phyloP scores from a whole-genome alignment of 164 flowering plant genomes.

The Nymphaea thermarum region DNA sequence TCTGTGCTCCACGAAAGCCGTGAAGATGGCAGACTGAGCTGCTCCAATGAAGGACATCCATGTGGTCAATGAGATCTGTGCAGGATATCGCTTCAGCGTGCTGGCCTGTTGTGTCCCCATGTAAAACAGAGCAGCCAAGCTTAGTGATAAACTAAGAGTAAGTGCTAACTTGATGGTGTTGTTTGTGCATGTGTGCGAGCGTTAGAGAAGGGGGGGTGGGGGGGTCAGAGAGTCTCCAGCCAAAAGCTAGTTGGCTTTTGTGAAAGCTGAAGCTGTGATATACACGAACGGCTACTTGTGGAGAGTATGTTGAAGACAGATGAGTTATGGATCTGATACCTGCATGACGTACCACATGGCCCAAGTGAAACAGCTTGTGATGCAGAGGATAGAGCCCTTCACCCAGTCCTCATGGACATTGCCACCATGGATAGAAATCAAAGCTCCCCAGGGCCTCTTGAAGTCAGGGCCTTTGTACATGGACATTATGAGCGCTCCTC shows the following conservation, averaged over 20 bases:
- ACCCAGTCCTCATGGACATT: slow-evolving; percentile 50
- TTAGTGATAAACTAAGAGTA: neutral
- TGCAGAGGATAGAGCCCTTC: slow-evolving; percentile 60
- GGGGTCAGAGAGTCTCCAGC: too few relatives aligned
- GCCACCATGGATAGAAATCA: slow-evolving; percentile 32
- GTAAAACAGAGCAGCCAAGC: neutral
- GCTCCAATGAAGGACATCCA: slow-evolving; percentile 82
- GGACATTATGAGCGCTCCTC: slow-evolving; percentile 70
- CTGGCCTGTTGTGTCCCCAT: slow-evolving; percentile 30
- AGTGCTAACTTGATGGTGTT: neutral
- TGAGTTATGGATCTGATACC: slow-evolving; percentile 18
- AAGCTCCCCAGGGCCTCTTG: slow-evolving; percentile 29
- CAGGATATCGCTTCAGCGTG: slow-evolving; percentile 63
- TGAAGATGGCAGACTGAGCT: slow-evolving; percentile 69
- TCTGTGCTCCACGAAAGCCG: slow-evolving; percentile 30
- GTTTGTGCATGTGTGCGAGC: neutral
- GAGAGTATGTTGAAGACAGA: neutral
- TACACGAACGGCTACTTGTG: neutral
- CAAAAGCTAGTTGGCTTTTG: too few relatives aligned
- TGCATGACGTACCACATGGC: slow-evolving; percentile 81
- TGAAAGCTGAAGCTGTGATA: neutral
- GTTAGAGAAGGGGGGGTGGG: too few relatives aligned
- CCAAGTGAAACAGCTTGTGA: slow-evolving; percentile 69
- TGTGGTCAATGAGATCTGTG: slow-evolving; percentile 63
- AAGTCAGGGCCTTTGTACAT: slow-evolving; percentile 55